Conservation (phyloP, 1,139 yeast species). For the Magnusiomyces ingens region DNA sequence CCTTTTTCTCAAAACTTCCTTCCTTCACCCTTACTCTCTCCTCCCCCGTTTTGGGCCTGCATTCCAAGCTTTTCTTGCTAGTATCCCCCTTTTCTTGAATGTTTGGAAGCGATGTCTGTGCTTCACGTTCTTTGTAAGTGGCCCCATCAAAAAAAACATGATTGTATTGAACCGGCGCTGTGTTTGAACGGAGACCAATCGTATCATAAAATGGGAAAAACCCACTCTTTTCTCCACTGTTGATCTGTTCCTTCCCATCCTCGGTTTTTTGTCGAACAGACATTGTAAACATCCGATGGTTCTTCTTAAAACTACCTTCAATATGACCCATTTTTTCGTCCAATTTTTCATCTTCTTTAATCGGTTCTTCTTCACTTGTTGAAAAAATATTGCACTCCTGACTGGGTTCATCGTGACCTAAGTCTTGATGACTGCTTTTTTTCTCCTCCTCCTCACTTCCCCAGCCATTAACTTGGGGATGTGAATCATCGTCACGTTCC, state of each 20-base stretch:
- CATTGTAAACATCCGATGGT: not conserved
- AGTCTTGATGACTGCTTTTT: no score
- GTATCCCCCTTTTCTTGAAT: not conserved
- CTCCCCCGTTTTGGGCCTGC: no score
- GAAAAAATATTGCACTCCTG: no score
- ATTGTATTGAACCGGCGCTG: not conserved
- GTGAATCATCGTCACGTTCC: no score
- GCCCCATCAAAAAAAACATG: not conserved
- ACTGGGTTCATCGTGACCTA: no score
- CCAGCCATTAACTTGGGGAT: no score
- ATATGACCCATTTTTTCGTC: not conserved
- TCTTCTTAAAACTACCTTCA: not conserved
- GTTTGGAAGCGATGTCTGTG: not conserved
- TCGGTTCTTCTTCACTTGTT: not conserved
- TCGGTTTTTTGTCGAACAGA: not conserved
- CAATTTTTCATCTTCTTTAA: not conserved
- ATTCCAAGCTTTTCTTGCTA: not conserved
- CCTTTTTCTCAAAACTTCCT: not conserved
- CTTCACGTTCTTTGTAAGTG: not conserved
- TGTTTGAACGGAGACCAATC: not conserved
- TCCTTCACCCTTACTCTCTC: not conserved
- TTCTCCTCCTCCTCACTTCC: no score
- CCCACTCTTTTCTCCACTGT: constrained; percentile 3
- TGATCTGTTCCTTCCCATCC: not conserved
- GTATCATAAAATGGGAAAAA: constrained; percentile 2